phyloP scores from a whole-genome alignment of 805 yeast species.

The Candida hispaniensis region DNA sequence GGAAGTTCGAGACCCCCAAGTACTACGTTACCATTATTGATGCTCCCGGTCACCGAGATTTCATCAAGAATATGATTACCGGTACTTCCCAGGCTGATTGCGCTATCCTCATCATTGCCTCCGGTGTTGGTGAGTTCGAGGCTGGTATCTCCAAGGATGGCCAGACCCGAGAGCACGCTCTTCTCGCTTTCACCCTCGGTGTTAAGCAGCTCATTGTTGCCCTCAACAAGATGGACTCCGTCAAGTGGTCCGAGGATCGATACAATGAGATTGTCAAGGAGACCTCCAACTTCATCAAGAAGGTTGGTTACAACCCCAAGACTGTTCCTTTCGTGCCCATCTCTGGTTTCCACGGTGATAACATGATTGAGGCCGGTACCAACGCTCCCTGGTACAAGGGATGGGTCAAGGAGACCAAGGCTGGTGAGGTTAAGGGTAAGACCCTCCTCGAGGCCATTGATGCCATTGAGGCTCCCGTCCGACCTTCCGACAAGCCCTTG shows the following conservation, averaged over 20 bases:
- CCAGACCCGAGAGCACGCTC: slow-evolving; percentile 92
- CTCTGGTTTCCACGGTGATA: slow-evolving; percentile 90
- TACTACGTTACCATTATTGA: slow-evolving; percentile 85
- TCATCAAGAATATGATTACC: slow-evolving; percentile 92
- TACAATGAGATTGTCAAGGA: slow-evolving; percentile 69
- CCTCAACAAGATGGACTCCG: slow-evolving; percentile 92
- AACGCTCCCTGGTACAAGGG: slow-evolving; percentile 88
- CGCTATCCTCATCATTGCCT: slow-evolving; percentile 82
- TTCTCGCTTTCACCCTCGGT: slow-evolving; percentile 82
- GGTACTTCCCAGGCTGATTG: slow-evolving; percentile 93
- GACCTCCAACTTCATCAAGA: slow-evolving; percentile 69
- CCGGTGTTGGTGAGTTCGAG: slow-evolving; percentile 91
- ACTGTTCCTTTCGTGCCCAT: slow-evolving; percentile 80
- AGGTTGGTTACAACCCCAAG: slow-evolving; percentile 77
- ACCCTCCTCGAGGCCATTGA: slow-evolving; percentile 79
- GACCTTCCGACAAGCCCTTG: slow-evolving; percentile 80
- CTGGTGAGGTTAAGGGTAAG: slow-evolving; percentile 63
- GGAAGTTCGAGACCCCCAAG: slow-evolving; percentile 89
- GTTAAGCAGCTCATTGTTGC: slow-evolving; percentile 81
- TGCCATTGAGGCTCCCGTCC: slow-evolving; percentile 65
- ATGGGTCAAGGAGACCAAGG: slow-evolving; percentile 69
- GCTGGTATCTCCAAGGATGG: slow-evolving; percentile 93
- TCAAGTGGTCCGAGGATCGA: slow-evolving; percentile 75
- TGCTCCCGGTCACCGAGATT: slow-evolving; percentile 95
- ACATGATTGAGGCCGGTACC: slow-evolving; percentile 74